phyloP scores from a whole-genome alignment of 305 asterid genomes.

The Galium porrigens region DNA sequence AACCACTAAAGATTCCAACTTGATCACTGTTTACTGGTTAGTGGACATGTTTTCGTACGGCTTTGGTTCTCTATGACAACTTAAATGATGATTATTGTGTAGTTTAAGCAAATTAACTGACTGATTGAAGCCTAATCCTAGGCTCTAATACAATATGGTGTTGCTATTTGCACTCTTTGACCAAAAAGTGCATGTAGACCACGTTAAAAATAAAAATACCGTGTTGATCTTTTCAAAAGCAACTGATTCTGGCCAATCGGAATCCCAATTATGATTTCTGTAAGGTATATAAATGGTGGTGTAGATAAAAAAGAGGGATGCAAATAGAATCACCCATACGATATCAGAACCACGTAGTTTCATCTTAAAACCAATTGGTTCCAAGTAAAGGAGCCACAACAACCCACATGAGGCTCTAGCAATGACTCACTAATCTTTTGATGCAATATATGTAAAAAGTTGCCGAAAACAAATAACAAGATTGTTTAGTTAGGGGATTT shows the following conservation, averaged over 20 bases:
- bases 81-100: neutral
- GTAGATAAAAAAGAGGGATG: too few relatives aligned
- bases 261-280: too few relatives aligned
- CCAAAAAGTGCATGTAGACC: too few relatives aligned
- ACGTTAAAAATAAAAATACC: too few relatives aligned
- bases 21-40: neutral
- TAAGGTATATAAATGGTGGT: too few relatives aligned
- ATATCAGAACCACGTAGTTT: too few relatives aligned
- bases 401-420: conserved; percentile 7
- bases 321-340: too few relatives aligned
- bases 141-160: neutral
- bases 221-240: too few relatives aligned
- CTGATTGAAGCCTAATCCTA: conserved; percentile 2
- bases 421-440: conserved; percentile 9
- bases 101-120: neutral
- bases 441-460: neutral
- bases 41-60: conserved; percentile 5
- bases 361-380: too few relatives aligned
- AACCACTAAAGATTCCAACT: conserved; percentile 12
- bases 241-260: too few relatives aligned
- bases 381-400: neutral
- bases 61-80: neutral
- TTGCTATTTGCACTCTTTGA: too few relatives aligned
- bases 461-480: neutral
- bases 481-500: neutral